These are phyloP conservation scores for Breynia disticha DNA, from an alignment of 441 rosid species.

Conservation along the genomic window DNA sequence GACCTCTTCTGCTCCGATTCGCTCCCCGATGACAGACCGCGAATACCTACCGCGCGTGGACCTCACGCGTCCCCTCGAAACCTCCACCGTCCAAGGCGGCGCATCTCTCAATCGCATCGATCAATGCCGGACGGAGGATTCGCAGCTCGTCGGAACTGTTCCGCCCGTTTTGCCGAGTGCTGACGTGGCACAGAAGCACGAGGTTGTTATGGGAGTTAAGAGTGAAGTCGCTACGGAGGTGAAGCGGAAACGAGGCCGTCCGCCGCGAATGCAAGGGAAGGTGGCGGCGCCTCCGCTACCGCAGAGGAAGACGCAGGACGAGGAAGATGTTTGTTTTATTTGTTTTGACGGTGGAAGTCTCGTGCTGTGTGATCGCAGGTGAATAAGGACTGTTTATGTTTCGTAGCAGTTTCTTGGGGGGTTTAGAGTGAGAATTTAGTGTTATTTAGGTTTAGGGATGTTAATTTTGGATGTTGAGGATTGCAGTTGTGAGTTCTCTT, in stretches of 20 bases:
- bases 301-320: slow-evolving; percentile 34
- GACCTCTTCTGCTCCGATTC: not conserved
- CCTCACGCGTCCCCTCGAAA: not conserved
- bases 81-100: not conserved
- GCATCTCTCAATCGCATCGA: slow-evolving; percentile 33
- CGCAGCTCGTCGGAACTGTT: slow-evolving; percentile 28
- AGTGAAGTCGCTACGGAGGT: slow-evolving; percentile 5
- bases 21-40: too few species aligned
- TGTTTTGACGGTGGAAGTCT: slow-evolving; percentile 99
- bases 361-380: slow-evolving; percentile 99
- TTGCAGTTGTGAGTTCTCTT: not conserved
- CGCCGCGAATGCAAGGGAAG: slow-evolving; percentile 41
- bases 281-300: slow-evolving; percentile 15
- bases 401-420: too few species aligned
- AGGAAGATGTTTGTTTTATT: slow-evolving; percentile 95
- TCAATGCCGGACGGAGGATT: slow-evolving; percentile 44
- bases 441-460: too few species aligned
- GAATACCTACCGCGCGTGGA: slow-evolving; percentile 16
- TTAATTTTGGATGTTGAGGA: too few species aligned
- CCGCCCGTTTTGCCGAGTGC: not conserved
- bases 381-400: slow-evolving; percentile 23
- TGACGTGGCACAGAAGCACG: slow-evolving; percentile 13
- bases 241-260: slow-evolving; percentile 81
- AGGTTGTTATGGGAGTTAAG: slow-evolving; percentile 18
- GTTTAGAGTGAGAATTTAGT: not conserved